Percentiles rank a stretch among this genome's conserved stretches.
Evolutionary conservation across 2,329 filamentous ascomycete genomes (phyloP).

Genomic region (Colletotrichum lentis): DNA sequence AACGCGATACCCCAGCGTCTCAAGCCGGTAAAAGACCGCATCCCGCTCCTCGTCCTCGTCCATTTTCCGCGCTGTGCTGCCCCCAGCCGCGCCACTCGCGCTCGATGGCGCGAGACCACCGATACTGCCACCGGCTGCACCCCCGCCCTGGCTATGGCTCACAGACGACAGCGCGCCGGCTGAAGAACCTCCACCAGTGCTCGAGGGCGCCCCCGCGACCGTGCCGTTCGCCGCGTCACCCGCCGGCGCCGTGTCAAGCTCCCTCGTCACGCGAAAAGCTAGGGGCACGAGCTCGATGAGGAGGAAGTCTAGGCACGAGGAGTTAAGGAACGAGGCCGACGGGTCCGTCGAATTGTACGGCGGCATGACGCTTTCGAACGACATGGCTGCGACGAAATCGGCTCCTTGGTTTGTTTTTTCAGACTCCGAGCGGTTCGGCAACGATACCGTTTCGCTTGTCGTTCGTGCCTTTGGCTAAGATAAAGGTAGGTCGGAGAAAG

Average conservation of each 20-base stretch:
- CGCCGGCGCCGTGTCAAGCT: constrained; percentile 65
- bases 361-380: constrained; percentile 74
- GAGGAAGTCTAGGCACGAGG: constrained; percentile 90
- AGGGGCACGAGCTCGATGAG: constrained; percentile 97
- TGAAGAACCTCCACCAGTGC: constrained; percentile 47
- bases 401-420: not conserved
- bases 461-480: not conserved
- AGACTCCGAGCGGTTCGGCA: not conserved
- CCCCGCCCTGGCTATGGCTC: constrained; percentile 24
- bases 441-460: not conserved
- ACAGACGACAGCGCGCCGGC: constrained; percentile 19
- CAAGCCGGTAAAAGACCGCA: constrained; percentile 83
- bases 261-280: constrained; percentile 83
- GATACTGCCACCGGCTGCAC: constrained; percentile 40
- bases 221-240: constrained; percentile 37
- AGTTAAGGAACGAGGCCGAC: constrained; percentile 77
- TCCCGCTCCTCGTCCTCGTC: constrained; percentile 86
- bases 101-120: constrained; percentile 35
- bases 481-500: not conserved
- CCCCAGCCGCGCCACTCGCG: constrained; percentile 37
- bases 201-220: constrained; percentile 50
- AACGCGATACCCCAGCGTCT: constrained; percentile 87
- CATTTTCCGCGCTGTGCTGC: constrained; percentile 48
- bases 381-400: constrained; percentile 59
- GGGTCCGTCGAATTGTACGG: constrained; percentile 78